Conservation (phyloP, 2,329 filamentous ascomycete genomes). For the Alternaria atra region DNA sequence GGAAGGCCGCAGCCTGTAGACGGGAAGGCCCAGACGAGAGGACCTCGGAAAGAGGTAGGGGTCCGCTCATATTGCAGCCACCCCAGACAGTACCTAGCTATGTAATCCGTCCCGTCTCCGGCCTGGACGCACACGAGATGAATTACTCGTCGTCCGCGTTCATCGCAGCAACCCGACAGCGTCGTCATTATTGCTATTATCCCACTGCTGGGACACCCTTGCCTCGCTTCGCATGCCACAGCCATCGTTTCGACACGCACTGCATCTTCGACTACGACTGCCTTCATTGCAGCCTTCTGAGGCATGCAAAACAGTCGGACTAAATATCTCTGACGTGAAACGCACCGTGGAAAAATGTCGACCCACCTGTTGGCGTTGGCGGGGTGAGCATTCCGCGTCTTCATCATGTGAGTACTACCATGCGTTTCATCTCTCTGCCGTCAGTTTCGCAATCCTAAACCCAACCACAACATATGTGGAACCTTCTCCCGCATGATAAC, state of each 20-base stretch:
- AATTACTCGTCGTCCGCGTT: constrained; percentile 6
- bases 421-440: constrained; percentile 25
- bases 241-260: constrained; percentile 11
- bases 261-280: background rate
- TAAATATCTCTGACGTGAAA: constrained; percentile 29
- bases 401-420: constrained; percentile 23
- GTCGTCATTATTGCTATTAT: background rate
- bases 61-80: constrained; percentile 9
- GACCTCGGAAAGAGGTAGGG: constrained; percentile 17
- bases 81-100: constrained; percentile 6
- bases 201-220: constrained; percentile 3
- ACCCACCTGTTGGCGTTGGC: constrained; percentile 32
- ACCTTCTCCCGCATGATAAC: constrained; percentile 11
- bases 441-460: constrained; percentile 22
- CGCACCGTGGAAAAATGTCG: constrained; percentile 19
- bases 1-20: constrained; percentile 26
- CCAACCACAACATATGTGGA: constrained; percentile 13
- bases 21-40: constrained; percentile 28
- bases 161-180: background rate
- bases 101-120: constrained; percentile 12
- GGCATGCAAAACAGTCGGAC: constrained; percentile 23
- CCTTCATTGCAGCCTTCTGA: constrained; percentile 12
- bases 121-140: constrained; percentile 6
- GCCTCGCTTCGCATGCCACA: constrained; percentile 10
- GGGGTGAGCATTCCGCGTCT: constrained; percentile 22